Evolutionary conservation across 2,329 filamentous ascomycete genomes (phyloP).

Genomic region (Trematosphaeria pertusa): DNA sequence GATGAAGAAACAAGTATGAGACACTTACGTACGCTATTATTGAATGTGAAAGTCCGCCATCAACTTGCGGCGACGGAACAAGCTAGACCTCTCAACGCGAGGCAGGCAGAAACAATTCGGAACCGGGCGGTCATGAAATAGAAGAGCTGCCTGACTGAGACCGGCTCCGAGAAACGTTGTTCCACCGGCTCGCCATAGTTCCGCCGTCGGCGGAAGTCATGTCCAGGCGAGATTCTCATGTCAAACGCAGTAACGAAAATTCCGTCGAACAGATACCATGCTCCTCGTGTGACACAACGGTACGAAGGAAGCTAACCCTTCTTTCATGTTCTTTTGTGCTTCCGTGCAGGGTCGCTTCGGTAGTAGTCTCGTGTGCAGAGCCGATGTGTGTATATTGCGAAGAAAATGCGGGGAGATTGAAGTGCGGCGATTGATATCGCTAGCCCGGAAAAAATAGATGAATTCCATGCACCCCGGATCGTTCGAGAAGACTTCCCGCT

Average conservation of each 20-base stretch:
- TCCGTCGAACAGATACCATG: too few species aligned
- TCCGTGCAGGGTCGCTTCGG: slow-evolving; percentile 34
- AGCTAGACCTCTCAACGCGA: slow-evolving; percentile 9
- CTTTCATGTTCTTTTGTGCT: slow-evolving; percentile 29
- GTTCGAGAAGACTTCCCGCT: slow-evolving; percentile 40
- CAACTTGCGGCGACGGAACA: background rate
- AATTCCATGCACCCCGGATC: slow-evolving; percentile 25
- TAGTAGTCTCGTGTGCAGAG: slow-evolving; percentile 28
- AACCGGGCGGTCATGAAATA: background rate
- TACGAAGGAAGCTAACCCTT: slow-evolving; percentile 25
- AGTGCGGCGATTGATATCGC: slow-evolving; percentile 22
- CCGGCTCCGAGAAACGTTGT: background rate
- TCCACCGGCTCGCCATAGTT: slow-evolving; percentile 2
- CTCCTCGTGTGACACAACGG: slow-evolving; percentile 29
- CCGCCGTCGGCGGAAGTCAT: slow-evolving; percentile 1
- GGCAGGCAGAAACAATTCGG: slow-evolving; percentile 5
- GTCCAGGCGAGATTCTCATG: background rate
- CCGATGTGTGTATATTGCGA: slow-evolving; percentile 33
- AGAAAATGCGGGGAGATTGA: slow-evolving; percentile 39
- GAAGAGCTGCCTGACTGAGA: slow-evolving; percentile 1
- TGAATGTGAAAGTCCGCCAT: background rate
- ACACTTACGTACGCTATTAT: slow-evolving; percentile 25
- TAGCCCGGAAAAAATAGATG: slow-evolving; percentile 40
- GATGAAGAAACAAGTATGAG: slow-evolving; percentile 24
- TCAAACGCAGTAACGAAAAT: background rate